Conservation (phyloP, 2,329 filamentous ascomycete genomes). For the Aureobasidium subglaciale region DNA sequence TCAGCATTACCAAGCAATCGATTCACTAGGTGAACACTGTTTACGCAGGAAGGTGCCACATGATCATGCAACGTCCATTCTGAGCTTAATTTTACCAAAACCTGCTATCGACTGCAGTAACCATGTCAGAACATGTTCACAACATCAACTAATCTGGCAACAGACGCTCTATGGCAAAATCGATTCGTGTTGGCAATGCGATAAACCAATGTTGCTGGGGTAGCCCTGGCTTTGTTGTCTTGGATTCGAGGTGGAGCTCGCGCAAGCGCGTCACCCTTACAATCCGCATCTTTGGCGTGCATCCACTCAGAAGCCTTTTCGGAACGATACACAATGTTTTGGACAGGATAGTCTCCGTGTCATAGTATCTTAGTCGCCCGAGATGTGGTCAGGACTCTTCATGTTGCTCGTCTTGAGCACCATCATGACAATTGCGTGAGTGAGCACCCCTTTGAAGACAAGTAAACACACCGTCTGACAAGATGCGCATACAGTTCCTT, state of each 20-base stretch:
- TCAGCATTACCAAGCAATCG: neutral
- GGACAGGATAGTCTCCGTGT: neutral
- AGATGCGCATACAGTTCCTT: conserved; percentile 61
- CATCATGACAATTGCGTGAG: conserved; percentile 59
- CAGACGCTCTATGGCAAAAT: neutral
- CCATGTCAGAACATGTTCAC: neutral
- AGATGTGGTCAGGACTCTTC: conserved; percentile 56
- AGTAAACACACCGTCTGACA: neutral
- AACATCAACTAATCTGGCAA: too few relatives aligned
- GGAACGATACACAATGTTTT: neutral
- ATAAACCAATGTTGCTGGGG: neutral
- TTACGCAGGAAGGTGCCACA: neutral
- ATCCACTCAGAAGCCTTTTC: neutral
- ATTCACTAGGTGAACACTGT: neutral
- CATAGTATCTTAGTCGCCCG: neutral
- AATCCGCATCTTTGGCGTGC: neutral
- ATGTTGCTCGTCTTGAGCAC: conserved; percentile 58
- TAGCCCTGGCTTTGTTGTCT: neutral
- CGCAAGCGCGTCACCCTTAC: neutral
- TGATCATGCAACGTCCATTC: neutral
- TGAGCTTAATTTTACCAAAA: neutral
- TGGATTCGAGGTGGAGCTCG: neutral
- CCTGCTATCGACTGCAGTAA: neutral
- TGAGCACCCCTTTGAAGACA: conserved; percentile 18
- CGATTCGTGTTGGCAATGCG: neutral